Evolutionary conservation across 495 filamentous ascomycete species (phyloP), one percentile per base, ranked within the genome.

Genomic region (Zalerion maritima): DNA sequence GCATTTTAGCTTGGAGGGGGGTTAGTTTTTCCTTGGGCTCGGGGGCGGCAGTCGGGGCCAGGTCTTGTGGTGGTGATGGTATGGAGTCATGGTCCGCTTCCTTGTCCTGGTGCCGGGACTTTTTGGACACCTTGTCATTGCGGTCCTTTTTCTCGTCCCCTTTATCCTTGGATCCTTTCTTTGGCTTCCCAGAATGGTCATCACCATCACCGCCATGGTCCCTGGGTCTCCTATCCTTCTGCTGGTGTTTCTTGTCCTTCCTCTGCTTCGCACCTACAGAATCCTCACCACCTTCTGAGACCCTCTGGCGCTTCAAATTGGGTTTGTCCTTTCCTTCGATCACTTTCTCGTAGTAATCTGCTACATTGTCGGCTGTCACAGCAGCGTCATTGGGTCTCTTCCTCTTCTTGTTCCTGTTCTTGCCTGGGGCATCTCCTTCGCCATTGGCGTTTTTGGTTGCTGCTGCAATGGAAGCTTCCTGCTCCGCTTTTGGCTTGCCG

Each of bases 1-100:
- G 78, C 89, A 97, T 97, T 3, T 76, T 73, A 34, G 77, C 73
- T 61, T 97, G 89, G 28, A 97, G 68, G 18, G 89, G 85, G 0
- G 89, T 97, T 34, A 97, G 68, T 29, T 71, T 76, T 21, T 55
- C 50, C 43, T 49, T 26, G 38, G 46, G 24, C 46, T 55, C 18
- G 40, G 51, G 19, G 34, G 39, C 27, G 28, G 43, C 38, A 14
- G 46, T 32, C 10, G 46, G 28, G 18, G 42, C 26, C 3, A 46
- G 34, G 6, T 27, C 22, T 25, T 26, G 29, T 12, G 31, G 29
- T 26, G 42, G 28, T 30, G 41, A 31, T 8, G 12, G n/a, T 32
- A 28, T 31, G 13, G 20, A 27, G 15, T 21, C 14, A 28, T 34
- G 16, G 11, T 13, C 12, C 23, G 37, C 14, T 3, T 31, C 2